Base-by-base conservation (phyloP, 495 filamentous ascomycete species). In the Zalerion maritima region DNA sequence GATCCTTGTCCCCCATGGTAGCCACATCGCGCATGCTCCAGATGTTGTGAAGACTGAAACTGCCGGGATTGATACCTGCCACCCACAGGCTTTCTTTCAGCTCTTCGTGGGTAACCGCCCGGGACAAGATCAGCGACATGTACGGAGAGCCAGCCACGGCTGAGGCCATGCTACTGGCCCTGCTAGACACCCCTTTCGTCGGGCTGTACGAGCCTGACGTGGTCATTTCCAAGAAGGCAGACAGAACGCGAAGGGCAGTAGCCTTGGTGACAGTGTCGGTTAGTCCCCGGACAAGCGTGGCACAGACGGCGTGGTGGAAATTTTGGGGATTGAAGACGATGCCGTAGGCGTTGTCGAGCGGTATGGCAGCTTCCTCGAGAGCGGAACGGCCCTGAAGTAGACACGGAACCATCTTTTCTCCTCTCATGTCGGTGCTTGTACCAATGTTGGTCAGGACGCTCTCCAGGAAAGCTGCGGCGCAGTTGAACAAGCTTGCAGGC, bases 281-380 rank as follows among this genome's bases (percentile, higher is more conserved):
- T 14, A 78, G 56, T 2, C 71, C 73, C 31, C 71, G 62, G 2
- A 70, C 60, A 9, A 78, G 48, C 26, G 64, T 68, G 15, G 70
- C 71, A 32, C 61, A 69, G 4, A 73, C 56, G 0, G 73, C 73
- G 39, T 65, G 68, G 37, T 76, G 73, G 42, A 78, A 76, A 38
- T 62, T 72, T 15, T 75, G 67, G n/a, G 40, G 35, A 29, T 57
- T 70, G 35, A 78, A 78, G 24, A 64, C 62, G 15, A 78, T 57
- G 1, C 70, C 71, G 35, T 73, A 75, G 13, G 67, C 54, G 14
- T 72, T 67, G 34, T 78, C 73, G 7, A 78, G 50, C 14, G 62
- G 57, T 3, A 60, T 35, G 6, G 69, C 58, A 6, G 68, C 68
- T 28, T 74, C 66, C 31, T 75, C 71, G 7, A 75, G 54, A 29